A percentile compares a stretch with the other conserved stretches of the same genome.
These are phyloP conservation scores for Toxoplasma gondii DNA, from an alignment of 169 alveolate genomes.

Conservation along the genomic window DNA sequence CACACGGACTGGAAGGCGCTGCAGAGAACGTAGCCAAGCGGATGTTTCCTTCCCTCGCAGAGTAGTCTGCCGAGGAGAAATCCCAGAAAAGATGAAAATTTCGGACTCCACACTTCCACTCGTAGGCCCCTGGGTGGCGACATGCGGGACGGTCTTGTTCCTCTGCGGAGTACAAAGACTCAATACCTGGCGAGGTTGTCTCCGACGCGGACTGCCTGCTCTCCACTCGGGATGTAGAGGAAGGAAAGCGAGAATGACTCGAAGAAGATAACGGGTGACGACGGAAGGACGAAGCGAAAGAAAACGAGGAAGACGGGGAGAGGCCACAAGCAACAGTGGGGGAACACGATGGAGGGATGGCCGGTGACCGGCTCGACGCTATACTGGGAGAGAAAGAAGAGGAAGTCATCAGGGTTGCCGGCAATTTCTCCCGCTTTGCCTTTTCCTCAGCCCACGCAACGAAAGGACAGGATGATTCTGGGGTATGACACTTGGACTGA, in stretches of 20 bases:
- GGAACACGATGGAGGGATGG: not conserved
- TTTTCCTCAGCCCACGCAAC: no score
- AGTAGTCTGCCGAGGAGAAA: not conserved
- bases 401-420: not conserved
- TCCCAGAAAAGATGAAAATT: not conserved
- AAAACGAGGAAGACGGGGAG: not conserved
- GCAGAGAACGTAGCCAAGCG: not conserved
- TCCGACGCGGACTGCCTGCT: not conserved
- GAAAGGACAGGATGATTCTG: no score
- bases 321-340: not conserved
- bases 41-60: not conserved
- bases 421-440: no score
- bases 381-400: not conserved
- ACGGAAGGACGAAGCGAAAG: not conserved
- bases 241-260: not conserved
- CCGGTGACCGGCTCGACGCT: not conserved
- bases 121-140: slow-evolving; percentile 10
- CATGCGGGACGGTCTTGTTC: not conserved
- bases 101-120: slow-evolving; percentile 2
- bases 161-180: not conserved
- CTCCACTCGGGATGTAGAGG: not conserved
- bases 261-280: not conserved
- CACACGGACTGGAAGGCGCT: not conserved
- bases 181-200: not conserved
- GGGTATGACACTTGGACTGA: no score